Evolutionary conservation across 1,139 yeast genomes (phyloP), one percentile per base, ranked within the genome.

Genomic region (Candida neerlandica): DNA sequence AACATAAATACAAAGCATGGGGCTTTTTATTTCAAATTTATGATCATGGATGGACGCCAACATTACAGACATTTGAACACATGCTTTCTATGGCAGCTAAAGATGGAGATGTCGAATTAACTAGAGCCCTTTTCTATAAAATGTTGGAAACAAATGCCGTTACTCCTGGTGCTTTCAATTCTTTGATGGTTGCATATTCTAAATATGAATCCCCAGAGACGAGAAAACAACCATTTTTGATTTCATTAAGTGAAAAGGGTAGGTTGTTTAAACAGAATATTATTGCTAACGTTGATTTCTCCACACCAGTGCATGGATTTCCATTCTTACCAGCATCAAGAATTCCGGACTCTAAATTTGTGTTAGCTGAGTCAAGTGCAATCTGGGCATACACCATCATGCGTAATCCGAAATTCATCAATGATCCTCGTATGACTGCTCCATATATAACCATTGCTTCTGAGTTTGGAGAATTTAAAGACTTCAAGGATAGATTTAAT

Each of bases 281-380:
- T 4, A 57, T 84, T 16, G 55, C 61, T 1, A 69, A 66, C 46
- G 51, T 55, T 7, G 51, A 61, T 41, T 59, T 70, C 27, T 50
- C 62, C 3, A 54, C 60, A 1, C 61, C 71, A 1, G 59, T 63
- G 26, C 52, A 52, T 11, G 67, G 64, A 1, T 80, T 89, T 10
- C 97, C 97, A 1, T 75, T 90, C 53, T 68, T 91, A 42, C 97
- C 97, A 0, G 52, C 77, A 1, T 61, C 70, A 2, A 75, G 74
- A 30, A 64, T 86, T 11, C 58, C 64, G 1, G 65, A 70, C 5
- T 57, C 63, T 3, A 54, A 58, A 1, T 83, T 84, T 53, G 70
- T 89, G 0, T 53, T 88, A 45, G 85, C 87, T 0, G 98, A 92
- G 66, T 83, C 95, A 0, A 77, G 82, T 49, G 98, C 98, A 0